phyloP scores from a whole-genome alignment of 176 grass and related monocot genomes.

The Triticum dicoccoides region DNA sequence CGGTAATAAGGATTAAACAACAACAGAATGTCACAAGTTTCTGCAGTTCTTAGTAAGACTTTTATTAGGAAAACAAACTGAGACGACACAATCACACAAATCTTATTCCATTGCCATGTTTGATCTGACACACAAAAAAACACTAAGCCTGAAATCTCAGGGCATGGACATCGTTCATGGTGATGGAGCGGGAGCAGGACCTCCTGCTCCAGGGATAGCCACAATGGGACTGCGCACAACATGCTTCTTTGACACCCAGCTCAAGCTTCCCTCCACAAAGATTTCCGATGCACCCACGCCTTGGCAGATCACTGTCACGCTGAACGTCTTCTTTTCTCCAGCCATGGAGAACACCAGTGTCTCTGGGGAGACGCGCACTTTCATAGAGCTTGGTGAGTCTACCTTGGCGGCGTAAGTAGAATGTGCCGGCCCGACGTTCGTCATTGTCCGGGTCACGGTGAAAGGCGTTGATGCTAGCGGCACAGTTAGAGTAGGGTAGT shows the following conservation, averaged over 20 bases:
- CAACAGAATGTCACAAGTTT: no score
- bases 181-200: not conserved
- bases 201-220: not conserved
- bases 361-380: conserved; percentile 8
- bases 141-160: no score
- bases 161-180: not conserved
- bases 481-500: conserved; percentile 42
- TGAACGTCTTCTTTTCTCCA: conserved; percentile 28
- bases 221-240: not conserved
- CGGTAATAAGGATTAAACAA: no score
- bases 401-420: conserved; percentile 23
- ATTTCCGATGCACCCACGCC: not conserved
- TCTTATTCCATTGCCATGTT: no score
- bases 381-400: not conserved
- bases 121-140: no score
- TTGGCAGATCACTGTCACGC: conserved; percentile 9
- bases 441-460: conserved; percentile 32
- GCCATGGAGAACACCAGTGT: conserved; percentile 10
- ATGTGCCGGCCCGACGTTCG: conserved; percentile 2
- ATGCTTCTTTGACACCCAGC: not conserved
- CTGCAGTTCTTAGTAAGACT: no score
- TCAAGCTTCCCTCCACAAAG: not conserved
- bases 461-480: not conserved
- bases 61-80: no score
- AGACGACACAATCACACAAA: no score